These are phyloP conservation scores for Globisporangium viniferum DNA, from an alignment of 352 stramenopile genomes.

Conservation along the genomic window DNA sequence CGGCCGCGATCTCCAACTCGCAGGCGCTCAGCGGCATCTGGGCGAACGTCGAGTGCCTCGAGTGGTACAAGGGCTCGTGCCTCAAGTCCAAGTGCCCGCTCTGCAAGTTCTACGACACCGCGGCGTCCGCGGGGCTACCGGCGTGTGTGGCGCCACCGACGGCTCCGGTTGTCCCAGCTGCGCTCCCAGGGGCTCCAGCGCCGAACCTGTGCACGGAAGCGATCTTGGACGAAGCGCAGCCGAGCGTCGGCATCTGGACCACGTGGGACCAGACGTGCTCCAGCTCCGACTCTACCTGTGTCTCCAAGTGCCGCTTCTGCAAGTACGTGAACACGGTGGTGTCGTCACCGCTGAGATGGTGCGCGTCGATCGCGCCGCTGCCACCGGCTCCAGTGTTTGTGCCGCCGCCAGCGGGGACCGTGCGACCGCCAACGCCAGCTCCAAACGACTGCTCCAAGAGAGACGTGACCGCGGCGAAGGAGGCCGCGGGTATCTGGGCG, in stretches of 20 bases:
- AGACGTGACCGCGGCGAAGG: background rate
- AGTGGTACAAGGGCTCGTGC: slow-evolving; percentile 12
- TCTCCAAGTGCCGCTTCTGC: slow-evolving; percentile 16
- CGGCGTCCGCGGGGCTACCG: background rate
- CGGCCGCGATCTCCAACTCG: background rate
- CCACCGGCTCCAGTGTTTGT: slow-evolving; percentile 2
- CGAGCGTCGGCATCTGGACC: slow-evolving; percentile 13
- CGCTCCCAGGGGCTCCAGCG: background rate
- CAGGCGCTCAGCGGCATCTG: slow-evolving; percentile 17
- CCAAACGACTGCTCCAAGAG: slow-evolving; percentile 12
- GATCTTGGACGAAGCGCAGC: slow-evolving; percentile 3
- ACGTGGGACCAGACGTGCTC: slow-evolving; percentile 14
- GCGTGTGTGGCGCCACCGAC: slow-evolving; percentile 1
- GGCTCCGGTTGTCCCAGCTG: background rate
- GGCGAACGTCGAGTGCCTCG: slow-evolving; percentile 11
- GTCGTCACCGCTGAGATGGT: slow-evolving; percentile 7
- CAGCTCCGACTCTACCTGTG: background rate
- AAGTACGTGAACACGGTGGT: slow-evolving; percentile 6
- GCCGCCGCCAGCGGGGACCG: background rate
- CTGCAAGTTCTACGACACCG: slow-evolving; percentile 12
- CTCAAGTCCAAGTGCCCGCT: slow-evolving; percentile 8
- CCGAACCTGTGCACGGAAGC: slow-evolving; percentile 13
- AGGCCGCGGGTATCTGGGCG: slow-evolving; percentile 9
- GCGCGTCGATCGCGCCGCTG: slow-evolving; percentile 5
- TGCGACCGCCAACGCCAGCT: background rate